phyloP scores from a whole-genome alignment of 2,329 filamentous ascomycete genomes.

The Pyricularia sp. region DNA sequence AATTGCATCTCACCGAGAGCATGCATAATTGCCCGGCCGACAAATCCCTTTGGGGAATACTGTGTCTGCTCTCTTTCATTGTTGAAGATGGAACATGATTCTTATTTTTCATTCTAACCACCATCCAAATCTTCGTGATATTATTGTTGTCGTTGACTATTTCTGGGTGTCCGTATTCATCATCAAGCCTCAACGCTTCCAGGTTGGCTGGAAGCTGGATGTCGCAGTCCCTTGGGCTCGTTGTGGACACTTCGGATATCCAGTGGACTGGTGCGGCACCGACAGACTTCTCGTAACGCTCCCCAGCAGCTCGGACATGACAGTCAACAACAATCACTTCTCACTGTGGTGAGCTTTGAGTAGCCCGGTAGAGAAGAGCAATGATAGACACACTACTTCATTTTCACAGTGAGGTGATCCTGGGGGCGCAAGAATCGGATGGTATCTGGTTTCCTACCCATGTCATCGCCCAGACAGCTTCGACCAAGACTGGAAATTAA shows the following conservation, averaged over 20 bases:
- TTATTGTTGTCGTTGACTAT: not conserved
- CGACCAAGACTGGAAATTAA: not conserved
- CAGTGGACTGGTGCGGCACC: not conserved
- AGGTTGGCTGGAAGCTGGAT: not conserved
- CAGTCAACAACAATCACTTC: too few species aligned
- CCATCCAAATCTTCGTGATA: not conserved
- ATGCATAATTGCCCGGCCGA: not conserved
- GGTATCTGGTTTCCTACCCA: not conserved
- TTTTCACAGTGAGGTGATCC: not conserved
- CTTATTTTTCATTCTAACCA: not conserved
- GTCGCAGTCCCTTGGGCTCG: too few species aligned
- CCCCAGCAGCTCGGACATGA: too few species aligned
- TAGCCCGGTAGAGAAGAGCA: not conserved
- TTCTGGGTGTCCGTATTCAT: not conserved
- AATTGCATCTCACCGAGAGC: not conserved
- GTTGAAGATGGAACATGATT: not conserved
- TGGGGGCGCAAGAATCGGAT: not conserved
- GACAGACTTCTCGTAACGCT: not conserved
- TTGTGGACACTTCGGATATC: too few species aligned
- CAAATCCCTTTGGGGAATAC: not conserved
- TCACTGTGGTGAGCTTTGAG: too few species aligned
- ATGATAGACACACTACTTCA: not conserved
- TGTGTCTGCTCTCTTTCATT: not conserved
- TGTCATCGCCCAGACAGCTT: not conserved
- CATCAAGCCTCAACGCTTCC: not conserved